Conservation (phyloP, 1,284 basidiomycete species). For the Microbotryomycetes sp. region DNA sequence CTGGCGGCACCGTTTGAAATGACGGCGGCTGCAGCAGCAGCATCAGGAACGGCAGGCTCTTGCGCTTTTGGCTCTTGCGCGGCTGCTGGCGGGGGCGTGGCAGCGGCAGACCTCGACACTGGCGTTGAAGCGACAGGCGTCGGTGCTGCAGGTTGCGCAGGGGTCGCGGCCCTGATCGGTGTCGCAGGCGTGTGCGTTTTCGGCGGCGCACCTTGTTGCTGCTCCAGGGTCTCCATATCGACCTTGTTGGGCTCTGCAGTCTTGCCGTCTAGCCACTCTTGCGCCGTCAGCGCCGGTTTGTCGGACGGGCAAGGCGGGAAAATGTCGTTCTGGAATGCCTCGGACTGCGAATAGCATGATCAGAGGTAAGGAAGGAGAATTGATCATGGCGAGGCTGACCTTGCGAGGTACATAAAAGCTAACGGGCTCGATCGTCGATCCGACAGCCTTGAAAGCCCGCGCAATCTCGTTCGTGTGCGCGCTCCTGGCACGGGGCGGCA, state of each 20-base stretch:
- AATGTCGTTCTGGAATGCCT: conserved; percentile 87
- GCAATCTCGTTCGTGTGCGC: conserved; percentile 92
- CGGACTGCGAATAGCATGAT: conserved; percentile 49
- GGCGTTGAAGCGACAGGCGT: conserved; percentile 8
- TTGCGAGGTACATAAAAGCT: conserved; percentile 90
- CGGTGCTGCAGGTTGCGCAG: conserved; percentile 13
- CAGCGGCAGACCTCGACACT: background rate
- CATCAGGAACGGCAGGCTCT: conserved; percentile 9
- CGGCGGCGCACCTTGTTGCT: conserved; percentile 7
- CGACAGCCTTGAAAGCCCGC: conserved; percentile 68
- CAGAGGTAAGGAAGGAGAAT: background rate
- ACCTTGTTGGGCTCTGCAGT: conserved; percentile 59
- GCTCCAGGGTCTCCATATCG: conserved; percentile 44
- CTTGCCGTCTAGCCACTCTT: conserved; percentile 82
- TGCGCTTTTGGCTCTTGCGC: conserved; percentile 23
- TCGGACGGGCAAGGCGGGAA: conserved; percentile 81
- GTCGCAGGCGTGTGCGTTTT: conserved; percentile 6
- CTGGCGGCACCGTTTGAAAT: background rate
- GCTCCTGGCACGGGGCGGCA: conserved; percentile 80
- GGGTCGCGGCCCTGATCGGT: conserved; percentile 12
- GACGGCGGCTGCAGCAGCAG: conserved; percentile 7
- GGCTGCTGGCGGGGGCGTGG: background rate
- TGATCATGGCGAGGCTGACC: conserved; percentile 45
- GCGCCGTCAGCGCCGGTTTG: conserved; percentile 69
- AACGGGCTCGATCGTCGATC: conserved; percentile 62